These are phyloP conservation scores for Rhodomyrtus tomentosa DNA, from an alignment of 345 rosid species.

Conservation along the genomic window DNA sequence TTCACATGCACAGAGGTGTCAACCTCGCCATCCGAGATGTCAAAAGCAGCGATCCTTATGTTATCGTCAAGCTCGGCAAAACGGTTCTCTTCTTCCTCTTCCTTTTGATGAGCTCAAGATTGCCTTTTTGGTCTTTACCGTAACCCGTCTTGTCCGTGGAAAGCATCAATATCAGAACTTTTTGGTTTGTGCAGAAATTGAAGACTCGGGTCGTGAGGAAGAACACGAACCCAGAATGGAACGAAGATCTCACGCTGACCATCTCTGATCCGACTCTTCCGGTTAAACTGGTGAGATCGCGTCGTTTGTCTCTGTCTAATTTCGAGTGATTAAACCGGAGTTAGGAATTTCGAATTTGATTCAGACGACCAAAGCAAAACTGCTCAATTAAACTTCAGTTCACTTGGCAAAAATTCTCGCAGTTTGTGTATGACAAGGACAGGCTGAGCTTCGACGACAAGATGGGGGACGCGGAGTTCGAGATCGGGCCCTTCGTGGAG, in stretches of 20 bases:
- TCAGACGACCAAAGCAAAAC: not conserved
- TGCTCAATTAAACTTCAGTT: too few relatives aligned
- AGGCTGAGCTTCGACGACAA: conserved; percentile 71
- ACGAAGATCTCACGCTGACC: conserved; percentile 83
- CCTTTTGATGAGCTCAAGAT: not conserved
- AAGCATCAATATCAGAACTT: not conserved
- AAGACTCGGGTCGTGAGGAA: conserved; percentile 74
- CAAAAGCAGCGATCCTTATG: conserved; percentile 86
- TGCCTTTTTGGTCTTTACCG: not conserved
- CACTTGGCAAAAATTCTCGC: not conserved
- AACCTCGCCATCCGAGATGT: conserved; percentile 90
- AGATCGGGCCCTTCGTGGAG: conserved; percentile 42
- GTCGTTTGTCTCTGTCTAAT: not conserved
- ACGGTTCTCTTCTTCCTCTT: conserved; percentile 26
- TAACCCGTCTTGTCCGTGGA: not conserved
- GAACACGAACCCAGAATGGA: conserved; percentile 84
- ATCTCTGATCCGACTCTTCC: conserved; percentile 45
- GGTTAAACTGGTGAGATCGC: conserved; percentile 38
- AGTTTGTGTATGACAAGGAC: conserved; percentile 84
- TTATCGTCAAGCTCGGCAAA: conserved; percentile 65
- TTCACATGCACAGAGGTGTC: conserved; percentile 69
- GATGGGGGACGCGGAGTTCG: conserved; percentile 90
- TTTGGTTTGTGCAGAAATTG: conserved; percentile 35
- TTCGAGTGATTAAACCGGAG: not conserved
- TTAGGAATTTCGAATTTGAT: not conserved